Evolutionary conservation across 1,284 basidiomycete species (phyloP), one percentile per base, ranked within the genome.

Genomic region (Schizophyllum amplum): DNA sequence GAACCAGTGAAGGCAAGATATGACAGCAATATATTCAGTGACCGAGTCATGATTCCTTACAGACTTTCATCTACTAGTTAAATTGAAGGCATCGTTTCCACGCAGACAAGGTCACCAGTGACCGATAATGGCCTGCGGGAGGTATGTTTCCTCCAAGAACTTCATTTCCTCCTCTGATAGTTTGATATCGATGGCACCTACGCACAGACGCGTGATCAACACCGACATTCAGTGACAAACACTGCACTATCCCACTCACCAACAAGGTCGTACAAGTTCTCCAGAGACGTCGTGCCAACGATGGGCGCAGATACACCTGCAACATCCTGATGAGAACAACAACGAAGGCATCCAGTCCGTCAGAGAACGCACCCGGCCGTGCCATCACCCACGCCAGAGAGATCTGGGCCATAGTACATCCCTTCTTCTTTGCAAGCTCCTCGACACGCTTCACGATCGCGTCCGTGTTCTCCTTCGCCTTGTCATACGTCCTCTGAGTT

Each of bases 381-480:
- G 67, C 60, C 51, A 82, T 58, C 6, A 70, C 65, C 83, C 83
- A 87, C 20, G 82, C 82, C n/a, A 83, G 62, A 1, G 81, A 71
- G 22, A 85, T 68, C 62, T 84, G 82, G 0, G 83, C 78, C 83
- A 85, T 86, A 51, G 71, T 75, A 11, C 77, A 63, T 0, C 72
- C 73, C 57, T 67, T 71, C 58, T 77, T 75, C 60, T 77, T 75
- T 0, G 83, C 80, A 27, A 85, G 65, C 55, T 76, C 71, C 62
- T 83, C 77, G 42, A 84, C 75, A 1, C 77, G 22, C 13, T 27
- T 33, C 3, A 52, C 51, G 51, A 52, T 60, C 17, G 33, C 33
- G 13, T 42, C 33, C 33, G 17, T 9, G 7, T 17, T 42, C 33
- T 9, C 33, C 33, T 42, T 9, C 7, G 33, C 11, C 7, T 42